Conservation (phyloP, 2,329 filamentous ascomycete genomes). For the Mycocentrospora acerina region DNA sequence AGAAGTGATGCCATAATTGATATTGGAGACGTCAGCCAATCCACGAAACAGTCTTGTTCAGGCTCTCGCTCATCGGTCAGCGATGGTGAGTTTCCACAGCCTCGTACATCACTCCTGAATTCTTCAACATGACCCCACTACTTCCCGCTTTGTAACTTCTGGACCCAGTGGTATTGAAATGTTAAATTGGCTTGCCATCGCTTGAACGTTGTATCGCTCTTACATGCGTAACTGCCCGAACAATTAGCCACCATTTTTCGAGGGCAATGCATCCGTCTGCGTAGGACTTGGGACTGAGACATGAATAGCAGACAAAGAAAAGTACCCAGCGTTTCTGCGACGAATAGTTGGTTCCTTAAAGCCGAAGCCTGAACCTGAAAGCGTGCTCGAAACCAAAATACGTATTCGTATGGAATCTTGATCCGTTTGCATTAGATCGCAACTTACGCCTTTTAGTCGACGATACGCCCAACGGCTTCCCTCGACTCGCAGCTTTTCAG, state of each 20-base stretch:
- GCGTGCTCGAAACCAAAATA: conserved; percentile 37
- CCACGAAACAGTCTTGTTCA: conserved; percentile 12
- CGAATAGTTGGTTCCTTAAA: conserved; percentile 35
- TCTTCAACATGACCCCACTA: conserved; percentile 16
- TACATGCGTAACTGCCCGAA: no score
- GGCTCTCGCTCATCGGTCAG: conserved; percentile 14
- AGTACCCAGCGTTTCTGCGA: conserved; percentile 26
- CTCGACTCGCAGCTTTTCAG: conserved; percentile 43
- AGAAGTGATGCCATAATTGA: conserved; percentile 36
- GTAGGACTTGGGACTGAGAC: conserved; percentile 12
- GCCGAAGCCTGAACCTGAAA: conserved; percentile 28
- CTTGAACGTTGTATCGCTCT: no score
- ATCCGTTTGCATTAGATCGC: background rate
- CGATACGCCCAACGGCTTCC: conserved; percentile 42
- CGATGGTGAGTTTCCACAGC: conserved; percentile 28
- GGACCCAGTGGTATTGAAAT: no score
- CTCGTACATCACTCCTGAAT: conserved; percentile 28
- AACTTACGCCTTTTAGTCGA: conserved; percentile 32
- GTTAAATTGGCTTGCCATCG: no score
- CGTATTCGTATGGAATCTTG: conserved; percentile 28
- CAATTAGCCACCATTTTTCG: no score
- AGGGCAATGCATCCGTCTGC: no score
- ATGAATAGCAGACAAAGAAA: conserved; percentile 21
- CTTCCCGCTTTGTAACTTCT: background rate
- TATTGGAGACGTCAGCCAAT: conserved; percentile 24